A percentile compares a stretch with the other conserved stretches of the same genome.
phyloP scores from a whole-genome alignment of 306 rosid species.

The Morella rubra region DNA sequence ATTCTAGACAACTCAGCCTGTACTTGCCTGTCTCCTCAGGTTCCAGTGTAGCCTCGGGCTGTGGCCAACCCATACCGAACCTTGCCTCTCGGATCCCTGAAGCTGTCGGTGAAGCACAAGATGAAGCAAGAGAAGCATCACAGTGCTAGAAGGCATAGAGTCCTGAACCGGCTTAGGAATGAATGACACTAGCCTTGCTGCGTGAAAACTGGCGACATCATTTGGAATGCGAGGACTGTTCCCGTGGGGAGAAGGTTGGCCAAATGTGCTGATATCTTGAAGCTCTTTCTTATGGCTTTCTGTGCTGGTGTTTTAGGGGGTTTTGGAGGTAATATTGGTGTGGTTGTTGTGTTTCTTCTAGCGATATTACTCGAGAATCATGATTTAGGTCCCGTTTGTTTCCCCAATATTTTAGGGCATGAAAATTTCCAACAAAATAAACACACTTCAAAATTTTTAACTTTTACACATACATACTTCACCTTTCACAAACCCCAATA shows the following conservation, averaged over 20 bases:
- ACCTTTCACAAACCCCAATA: too few species aligned
- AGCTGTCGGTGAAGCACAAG: slow-evolving; percentile 72
- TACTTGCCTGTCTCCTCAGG: slow-evolving; percentile 41
- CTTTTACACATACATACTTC: too few species aligned
- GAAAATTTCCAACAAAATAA: too few species aligned
- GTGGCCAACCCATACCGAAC: slow-evolving; percentile 68
- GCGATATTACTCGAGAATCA: background rate
- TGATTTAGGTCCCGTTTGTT: too few species aligned
- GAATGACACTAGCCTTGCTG: slow-evolving; percentile 60
- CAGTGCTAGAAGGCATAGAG: slow-evolving; percentile 43
- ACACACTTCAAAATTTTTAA: too few species aligned
- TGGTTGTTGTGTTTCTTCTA: slow-evolving; percentile 28
- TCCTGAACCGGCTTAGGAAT: slow-evolving; percentile 34
- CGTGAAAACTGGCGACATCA: slow-evolving; percentile 56
- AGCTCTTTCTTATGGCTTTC: slow-evolving; percentile 58
- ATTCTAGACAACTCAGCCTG: slow-evolving; percentile 52
- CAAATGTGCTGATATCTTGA: slow-evolving; percentile 69
- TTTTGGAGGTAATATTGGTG: slow-evolving; percentile 15
- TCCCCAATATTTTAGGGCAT: too few species aligned
- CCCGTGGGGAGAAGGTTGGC: slow-evolving; percentile 81
- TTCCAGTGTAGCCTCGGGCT: slow-evolving; percentile 39
- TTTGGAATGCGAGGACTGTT: slow-evolving; percentile 59
- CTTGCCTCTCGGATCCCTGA: slow-evolving; percentile 57
- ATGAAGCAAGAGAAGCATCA: slow-evolving; percentile 60
- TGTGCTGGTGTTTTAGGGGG: slow-evolving; percentile 51